phyloP scores from a whole-genome alignment of 2,329 filamentous ascomycete species.

The Aureobasidium sp. region DNA sequence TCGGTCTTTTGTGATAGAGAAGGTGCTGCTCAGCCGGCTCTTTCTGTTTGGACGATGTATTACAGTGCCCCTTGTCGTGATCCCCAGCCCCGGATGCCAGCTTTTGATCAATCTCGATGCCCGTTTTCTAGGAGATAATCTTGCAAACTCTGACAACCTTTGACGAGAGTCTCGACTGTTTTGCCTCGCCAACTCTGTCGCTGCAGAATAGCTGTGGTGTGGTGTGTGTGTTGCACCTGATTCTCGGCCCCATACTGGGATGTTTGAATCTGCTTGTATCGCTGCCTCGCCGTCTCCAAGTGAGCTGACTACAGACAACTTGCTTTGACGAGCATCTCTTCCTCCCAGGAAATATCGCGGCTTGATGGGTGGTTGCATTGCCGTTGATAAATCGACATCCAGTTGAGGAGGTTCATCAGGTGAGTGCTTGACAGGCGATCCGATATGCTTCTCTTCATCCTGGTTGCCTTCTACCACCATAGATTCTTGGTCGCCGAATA shows the following conservation, averaged over 20 bases:
- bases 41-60: conserved; percentile 24
- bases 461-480: neutral
- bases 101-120: conserved; percentile 23
- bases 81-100: conserved; percentile 9
- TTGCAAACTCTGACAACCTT: conserved; percentile 28
- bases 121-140: conserved; percentile 26
- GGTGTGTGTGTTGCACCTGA: conserved; percentile 33
- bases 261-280: conserved; percentile 33
- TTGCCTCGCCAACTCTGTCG: conserved; percentile 31
- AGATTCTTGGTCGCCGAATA: conserved; percentile 5
- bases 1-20: conserved; percentile 24
- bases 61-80: conserved; percentile 21
- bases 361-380: conserved; percentile 14
- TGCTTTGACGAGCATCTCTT: conserved; percentile 3
- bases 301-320: conserved; percentile 31
- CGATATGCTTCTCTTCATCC: conserved; percentile 11
- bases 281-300: conserved; percentile 34
- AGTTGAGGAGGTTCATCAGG: conserved; percentile 35
- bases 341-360: neutral
- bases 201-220: conserved; percentile 38
- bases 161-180: conserved; percentile 6
- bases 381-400: conserved; percentile 28
- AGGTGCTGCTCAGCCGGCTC: conserved; percentile 21
- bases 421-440: conserved; percentile 10
- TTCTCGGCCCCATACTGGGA: conserved; percentile 34